Base-by-base conservation (phyloP, 345 rosid species). In the Mercurialis annua region DNA sequence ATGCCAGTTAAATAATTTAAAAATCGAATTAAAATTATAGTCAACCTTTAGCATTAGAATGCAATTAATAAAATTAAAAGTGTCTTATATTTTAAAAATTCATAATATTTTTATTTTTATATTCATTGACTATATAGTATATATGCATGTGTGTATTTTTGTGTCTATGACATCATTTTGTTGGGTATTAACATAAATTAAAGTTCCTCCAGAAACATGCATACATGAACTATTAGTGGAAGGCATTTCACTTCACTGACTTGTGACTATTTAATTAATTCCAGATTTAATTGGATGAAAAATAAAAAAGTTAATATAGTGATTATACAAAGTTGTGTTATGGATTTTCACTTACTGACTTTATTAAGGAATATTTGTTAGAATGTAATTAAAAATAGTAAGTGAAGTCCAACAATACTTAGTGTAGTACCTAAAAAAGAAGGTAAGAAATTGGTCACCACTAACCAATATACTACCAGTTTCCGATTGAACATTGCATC, bases 371-470 rank as follows among this genome's bases (percentile, higher is more conserved):
- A 49, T 52, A 34, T 64, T 34, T 12, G 16, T 17, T 31, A 33
- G 27, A 64, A 74, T 59, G 4, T 59, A 47, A 66, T 66, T 59
- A 36, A 49, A 59, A 73, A 27, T 56, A 24, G n/a, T 9, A 55
- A 55, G 49, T 51, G 50, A 67, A 24, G n/a, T 31, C 81, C 73
- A 74, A 80, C 76, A 76, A 68, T 54, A 73, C 74, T 31, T 76
- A 73, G 80, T 76, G 78, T 21, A 31, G 55, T 65, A 59, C 70
- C 50, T 58, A 59, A 40, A 9, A 24, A 50, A n/a, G 55, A 50
- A 5, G 40, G 60, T 6, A 34, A 57, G 64, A 69, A 42, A 27
- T 23, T 70, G 53, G 74, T 69, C 75, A 66, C 78, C 72, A 75
- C 71, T 63, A 69, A 17, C 20, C 46, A 14, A 69, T 76, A 69